These are phyloP conservation scores for Sambucus nigra DNA, from an alignment of 129 eudicot genomes.

Conservation along the genomic window DNA sequence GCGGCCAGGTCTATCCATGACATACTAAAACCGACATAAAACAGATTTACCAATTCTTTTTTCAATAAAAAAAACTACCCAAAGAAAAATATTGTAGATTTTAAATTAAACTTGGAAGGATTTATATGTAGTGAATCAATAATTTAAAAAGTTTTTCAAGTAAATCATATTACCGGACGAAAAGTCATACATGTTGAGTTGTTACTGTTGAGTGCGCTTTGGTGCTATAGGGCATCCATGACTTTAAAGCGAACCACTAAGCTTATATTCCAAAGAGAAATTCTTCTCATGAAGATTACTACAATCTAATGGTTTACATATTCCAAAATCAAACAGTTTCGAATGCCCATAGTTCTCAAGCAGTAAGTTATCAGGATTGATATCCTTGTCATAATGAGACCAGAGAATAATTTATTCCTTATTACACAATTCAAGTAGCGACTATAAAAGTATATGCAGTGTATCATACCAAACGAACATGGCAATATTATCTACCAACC, in stretches of 20 bases:
- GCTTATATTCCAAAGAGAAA: constrained; percentile 55
- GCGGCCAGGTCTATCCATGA: too few species aligned
- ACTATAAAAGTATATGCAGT: too few species aligned
- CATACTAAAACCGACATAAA: too few species aligned
- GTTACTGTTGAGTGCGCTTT: constrained; percentile 92
- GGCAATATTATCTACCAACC: constrained; percentile 30
- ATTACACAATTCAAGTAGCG: not conserved
- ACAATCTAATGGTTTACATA: constrained; percentile 92
- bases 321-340: constrained; percentile 96
- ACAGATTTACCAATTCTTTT: too few species aligned
- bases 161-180: too few species aligned
- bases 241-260: constrained; percentile 90
- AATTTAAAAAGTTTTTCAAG: too few species aligned
- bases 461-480: not conserved
- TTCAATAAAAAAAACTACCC: too few species aligned
- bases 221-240: constrained; percentile 90
- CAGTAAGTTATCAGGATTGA: constrained; percentile 92
- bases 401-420: constrained; percentile 3
- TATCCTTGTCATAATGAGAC: constrained; percentile 53
- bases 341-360: constrained; percentile 90
- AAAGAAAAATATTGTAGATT: too few species aligned
- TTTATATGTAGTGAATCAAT: too few species aligned
- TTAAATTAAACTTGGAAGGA: too few species aligned
- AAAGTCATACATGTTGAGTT: too few species aligned
- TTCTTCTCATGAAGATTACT: constrained; percentile 84